Conservation (phyloP, 331 rosid species). For the Pyrus hybrid region DNA sequence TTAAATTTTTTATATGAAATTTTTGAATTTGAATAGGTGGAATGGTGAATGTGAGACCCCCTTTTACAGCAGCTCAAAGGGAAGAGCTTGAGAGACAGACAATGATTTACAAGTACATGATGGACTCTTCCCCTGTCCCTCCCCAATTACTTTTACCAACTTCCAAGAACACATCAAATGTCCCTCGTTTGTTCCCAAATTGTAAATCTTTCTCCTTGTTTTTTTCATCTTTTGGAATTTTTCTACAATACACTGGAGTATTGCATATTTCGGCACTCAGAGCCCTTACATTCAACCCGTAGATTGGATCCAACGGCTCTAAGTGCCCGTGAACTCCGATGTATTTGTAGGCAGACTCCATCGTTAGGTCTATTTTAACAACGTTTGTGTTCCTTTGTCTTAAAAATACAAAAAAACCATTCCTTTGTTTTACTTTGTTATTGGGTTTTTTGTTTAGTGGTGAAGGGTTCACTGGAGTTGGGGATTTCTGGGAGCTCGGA, state of each 20-base stretch:
- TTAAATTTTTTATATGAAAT: neutral
- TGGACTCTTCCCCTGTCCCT: conserved; percentile 20
- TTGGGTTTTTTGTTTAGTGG: conserved; percentile 11
- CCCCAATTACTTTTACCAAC: conserved; percentile 15
- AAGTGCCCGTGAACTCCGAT: neutral
- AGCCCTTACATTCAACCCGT: neutral
- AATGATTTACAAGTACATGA: conserved; percentile 18
- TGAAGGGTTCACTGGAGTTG: conserved; percentile 39
- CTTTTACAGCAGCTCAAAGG: conserved; percentile 23
- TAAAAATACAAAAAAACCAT: neutral
- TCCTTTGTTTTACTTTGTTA: neutral
- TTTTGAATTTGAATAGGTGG: neutral
- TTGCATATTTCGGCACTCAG: neutral
- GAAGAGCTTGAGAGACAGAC: conserved; percentile 29
- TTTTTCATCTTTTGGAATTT: neutral
- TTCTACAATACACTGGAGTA: neutral
- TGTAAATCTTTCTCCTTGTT: conserved; percentile 18
- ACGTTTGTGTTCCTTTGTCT: neutral
- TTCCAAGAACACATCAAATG: neutral
- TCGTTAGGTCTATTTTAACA: neutral
- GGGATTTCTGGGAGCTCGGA: conserved; percentile 42
- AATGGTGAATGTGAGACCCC: conserved; percentile 15
- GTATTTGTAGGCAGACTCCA: neutral
- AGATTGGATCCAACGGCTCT: neutral
- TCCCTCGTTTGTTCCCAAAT: neutral